Evolutionary conservation across 192 early-diverging fungal species (phyloP).

Genomic region (Gonapodya prolifera): DNA sequence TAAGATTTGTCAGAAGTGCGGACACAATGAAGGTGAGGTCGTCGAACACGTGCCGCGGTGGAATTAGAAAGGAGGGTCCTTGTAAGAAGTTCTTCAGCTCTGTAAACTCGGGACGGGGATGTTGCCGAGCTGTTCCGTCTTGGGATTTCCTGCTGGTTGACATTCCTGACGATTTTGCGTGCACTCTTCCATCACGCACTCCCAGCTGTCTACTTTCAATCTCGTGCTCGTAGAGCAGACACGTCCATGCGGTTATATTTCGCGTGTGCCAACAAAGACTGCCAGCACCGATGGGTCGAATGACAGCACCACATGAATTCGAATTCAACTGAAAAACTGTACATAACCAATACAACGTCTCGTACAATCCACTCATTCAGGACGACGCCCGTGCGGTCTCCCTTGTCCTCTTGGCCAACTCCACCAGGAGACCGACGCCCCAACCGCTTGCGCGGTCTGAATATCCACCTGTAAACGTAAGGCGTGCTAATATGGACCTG

Average conservation of each 20-base stretch:
- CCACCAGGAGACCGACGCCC: conserved; percentile 18
- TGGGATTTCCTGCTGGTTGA: too few species aligned
- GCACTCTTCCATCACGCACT: too few species aligned
- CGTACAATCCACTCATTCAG: too few species aligned
- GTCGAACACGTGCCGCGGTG: neutral
- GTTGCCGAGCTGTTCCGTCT: too few species aligned
- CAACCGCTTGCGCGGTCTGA: conserved; percentile 19
- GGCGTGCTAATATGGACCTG: neutral
- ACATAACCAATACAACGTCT: too few species aligned
- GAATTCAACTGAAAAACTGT: too few species aligned
- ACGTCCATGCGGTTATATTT: conserved; percentile 21
- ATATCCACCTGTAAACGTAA: conserved; percentile 4
- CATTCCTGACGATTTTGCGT: too few species aligned
- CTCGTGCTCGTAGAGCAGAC: too few species aligned
- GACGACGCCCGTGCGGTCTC: too few species aligned
- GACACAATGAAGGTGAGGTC: conserved; percentile 29
- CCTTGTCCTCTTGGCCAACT: conserved; percentile 6
- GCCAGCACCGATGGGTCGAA: conserved; percentile 29
- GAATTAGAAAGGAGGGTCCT: neutral
- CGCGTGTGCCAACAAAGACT: conserved; percentile 23
- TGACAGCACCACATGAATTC: too few species aligned
- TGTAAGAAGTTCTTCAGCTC: conserved; percentile 2
- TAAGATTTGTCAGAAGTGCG: conserved; percentile 27
- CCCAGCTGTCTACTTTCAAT: too few species aligned
- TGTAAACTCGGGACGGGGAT: too few species aligned